These are phyloP conservation scores for Lachnellula cervina DNA, from an alignment of 2,329 filamentous ascomycete species.

Conservation along the genomic window DNA sequence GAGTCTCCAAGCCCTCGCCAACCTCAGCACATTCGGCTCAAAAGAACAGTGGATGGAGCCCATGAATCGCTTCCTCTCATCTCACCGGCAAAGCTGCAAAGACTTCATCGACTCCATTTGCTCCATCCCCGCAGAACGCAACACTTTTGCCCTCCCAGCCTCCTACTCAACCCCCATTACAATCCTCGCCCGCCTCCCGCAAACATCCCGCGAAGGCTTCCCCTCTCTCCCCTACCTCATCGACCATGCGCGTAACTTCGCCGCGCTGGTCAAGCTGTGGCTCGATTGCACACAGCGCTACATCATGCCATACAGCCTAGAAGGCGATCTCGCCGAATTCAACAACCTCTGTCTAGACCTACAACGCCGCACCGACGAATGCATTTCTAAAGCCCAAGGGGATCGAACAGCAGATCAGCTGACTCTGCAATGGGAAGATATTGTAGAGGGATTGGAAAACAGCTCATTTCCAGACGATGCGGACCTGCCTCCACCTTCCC, in stretches of 20 bases:
- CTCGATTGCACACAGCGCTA: constrained; percentile 45
- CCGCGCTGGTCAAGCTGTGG: constrained; percentile 78
- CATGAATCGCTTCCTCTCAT: constrained; percentile 83
- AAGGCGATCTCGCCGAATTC: constrained; percentile 30
- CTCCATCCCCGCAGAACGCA: constrained; percentile 68
- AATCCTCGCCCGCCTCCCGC: constrained; percentile 76
- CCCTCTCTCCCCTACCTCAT: constrained; percentile 90
- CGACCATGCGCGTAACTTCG: constrained; percentile 80
- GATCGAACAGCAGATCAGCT: constrained; percentile 21
- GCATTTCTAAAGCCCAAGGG: constrained; percentile 28
- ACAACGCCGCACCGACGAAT: constrained; percentile 30
- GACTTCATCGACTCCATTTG: constrained; percentile 84
- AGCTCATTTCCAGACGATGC: constrained; percentile 12
- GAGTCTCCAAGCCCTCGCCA: constrained; percentile 83
- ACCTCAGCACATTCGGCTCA: constrained; percentile 84
- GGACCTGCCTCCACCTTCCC: neutral
- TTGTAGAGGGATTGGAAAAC: constrained; percentile 23
- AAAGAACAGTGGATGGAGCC: constrained; percentile 99
- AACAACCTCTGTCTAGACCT: constrained; percentile 28
- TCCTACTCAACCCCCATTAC: constrained; percentile 91
- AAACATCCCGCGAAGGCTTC: constrained; percentile 82
- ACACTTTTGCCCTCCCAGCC: constrained; percentile 62
- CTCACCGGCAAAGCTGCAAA: constrained; percentile 75
- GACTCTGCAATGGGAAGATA: constrained; percentile 27
- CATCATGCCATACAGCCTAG: constrained; percentile 13